Conservation (phyloP, 208 protist species). For the Crithidia sp. region DNA sequence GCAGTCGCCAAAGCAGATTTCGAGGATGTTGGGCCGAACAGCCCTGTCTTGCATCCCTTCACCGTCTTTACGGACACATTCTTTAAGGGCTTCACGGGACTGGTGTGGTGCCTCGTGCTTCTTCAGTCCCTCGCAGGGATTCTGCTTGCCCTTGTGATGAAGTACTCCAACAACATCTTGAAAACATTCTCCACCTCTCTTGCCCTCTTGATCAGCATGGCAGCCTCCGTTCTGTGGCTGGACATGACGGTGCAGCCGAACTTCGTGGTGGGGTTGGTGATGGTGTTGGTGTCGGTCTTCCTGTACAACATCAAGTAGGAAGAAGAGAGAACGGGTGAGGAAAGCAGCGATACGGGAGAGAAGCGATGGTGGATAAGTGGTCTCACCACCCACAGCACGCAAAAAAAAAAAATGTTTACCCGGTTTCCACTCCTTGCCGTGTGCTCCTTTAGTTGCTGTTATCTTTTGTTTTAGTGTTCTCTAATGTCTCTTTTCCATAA, state of each 20-base stretch:
- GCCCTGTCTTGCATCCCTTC: no score
- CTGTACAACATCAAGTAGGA: conserved; percentile 26
- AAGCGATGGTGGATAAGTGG: no score
- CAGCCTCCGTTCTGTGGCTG: conserved; percentile 32
- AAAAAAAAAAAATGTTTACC: no score
- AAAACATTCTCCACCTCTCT: conserved; percentile 52
- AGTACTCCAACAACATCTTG: conserved; percentile 68
- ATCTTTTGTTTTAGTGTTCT: background rate
- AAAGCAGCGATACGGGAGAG: no score
- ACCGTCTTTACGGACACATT: conserved; percentile 9
- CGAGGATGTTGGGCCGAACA: no score
- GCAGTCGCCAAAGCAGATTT: background rate
- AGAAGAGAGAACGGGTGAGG: background rate
- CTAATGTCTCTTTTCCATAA: background rate
- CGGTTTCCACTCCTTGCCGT: background rate
- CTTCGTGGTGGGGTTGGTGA: conserved; percentile 21
- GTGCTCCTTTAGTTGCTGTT: background rate
- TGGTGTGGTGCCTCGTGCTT: conserved; percentile 43
- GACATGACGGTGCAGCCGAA: conserved; percentile 8
- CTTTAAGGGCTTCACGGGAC: conserved; percentile 41
- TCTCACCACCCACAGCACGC: no score
- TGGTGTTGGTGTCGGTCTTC: conserved; percentile 18
- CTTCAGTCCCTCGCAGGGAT: conserved; percentile 50
- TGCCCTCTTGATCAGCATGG: conserved; percentile 36
- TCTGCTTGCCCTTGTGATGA: conserved; percentile 57